phyloP scores from a whole-genome alignment of 768 basidiomycete genomes.

The Russula emetica region DNA sequence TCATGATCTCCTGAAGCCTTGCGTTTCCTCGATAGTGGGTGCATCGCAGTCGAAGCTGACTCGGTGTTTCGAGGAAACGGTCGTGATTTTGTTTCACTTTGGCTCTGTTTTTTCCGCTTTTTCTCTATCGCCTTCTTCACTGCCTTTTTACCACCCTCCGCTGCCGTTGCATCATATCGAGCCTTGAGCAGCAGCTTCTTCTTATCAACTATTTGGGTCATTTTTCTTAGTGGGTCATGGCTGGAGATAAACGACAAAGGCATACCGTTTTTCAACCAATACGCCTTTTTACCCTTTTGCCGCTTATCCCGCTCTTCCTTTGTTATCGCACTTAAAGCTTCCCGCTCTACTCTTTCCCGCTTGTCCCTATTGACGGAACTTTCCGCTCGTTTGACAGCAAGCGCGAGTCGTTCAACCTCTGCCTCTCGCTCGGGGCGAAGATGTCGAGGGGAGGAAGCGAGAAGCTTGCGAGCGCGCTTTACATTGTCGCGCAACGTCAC shows the following conservation, averaged over 20 bases:
- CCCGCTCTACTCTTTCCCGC: conserved; percentile 63
- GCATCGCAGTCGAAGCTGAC: conserved; percentile 11
- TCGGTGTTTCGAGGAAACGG: conserved; percentile 47
- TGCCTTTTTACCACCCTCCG: conserved; percentile 69
- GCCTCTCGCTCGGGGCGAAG: conserved; percentile 54
- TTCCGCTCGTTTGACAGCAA: conserved; percentile 70
- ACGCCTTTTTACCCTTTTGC: conserved; percentile 71
- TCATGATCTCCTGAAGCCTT: conserved; percentile 11
- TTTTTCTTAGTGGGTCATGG: conserved; percentile 11
- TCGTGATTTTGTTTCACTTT: conserved; percentile 84
- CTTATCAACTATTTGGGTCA: conserved; percentile 58
- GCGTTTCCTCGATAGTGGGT: conserved; percentile 18
- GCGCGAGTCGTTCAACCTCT: conserved; percentile 68
- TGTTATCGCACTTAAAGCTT: conserved; percentile 49
- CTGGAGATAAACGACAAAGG: conserved; percentile 13
- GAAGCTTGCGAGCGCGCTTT: conserved; percentile 61
- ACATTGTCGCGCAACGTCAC: conserved; percentile 58
- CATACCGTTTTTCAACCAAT: conserved; percentile 83
- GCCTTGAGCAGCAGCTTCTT: conserved; percentile 69
- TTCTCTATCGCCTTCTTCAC: conserved; percentile 87
- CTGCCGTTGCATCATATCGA: conserved; percentile 72
- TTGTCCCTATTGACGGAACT: conserved; percentile 71
- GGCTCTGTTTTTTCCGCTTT: conserved; percentile 79
- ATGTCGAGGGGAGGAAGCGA: conserved; percentile 57
- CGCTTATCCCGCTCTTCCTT: conserved; percentile 61